Base-by-base conservation (phyloP, 768 basidiomycete species). In the Psilocybe sp. region DNA sequence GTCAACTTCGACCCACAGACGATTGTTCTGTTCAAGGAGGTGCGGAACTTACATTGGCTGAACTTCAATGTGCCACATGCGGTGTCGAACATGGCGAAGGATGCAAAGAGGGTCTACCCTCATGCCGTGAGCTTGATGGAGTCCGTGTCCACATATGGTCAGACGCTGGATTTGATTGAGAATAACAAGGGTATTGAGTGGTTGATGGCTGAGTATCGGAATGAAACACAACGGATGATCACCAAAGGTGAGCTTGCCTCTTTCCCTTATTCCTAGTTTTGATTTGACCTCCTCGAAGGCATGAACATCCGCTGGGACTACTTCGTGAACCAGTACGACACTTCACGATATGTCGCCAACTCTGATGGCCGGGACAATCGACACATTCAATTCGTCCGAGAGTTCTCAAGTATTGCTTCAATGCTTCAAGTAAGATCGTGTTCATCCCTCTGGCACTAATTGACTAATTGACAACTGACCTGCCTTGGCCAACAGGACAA, bases 1-100 rank as follows among this genome's bases (percentile, higher is more conserved):
- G 94, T 98, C 56, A 98, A 98, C 67, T 98, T 98, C 63, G 97
- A 99, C 66, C 91, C 94, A 3, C 96, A 98, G 70, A 93, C 96
- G 57, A 98, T 99, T 68, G 96, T 90, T 28, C 75, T 99, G 20
- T 98, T 98, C 83, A 99, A 99, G 76, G 97, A 98, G 67, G 93
- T 97, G 32, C 79, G 97, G 51, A 97, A 97, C 65, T 63, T 98
- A 57, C 78, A 97, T 31, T 98, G 96, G 96, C 78, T 98, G 54
- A 89, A 89, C 53, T 98, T 96, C 71, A 87, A 89, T 63, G 94
- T 98, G 2, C 96, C 94, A 18, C 93, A 98, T 71, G 84, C 89
- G 46, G 92, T 91, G 55, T 87, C 87, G 59, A 97, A 95, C 65
- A 89, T 97, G 82, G 97, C 97, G 33, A 99, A 98, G 74, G 96